Conservation (phyloP, 768 basidiomycete genomes). For the Boletus rufocinnamomeus region DNA sequence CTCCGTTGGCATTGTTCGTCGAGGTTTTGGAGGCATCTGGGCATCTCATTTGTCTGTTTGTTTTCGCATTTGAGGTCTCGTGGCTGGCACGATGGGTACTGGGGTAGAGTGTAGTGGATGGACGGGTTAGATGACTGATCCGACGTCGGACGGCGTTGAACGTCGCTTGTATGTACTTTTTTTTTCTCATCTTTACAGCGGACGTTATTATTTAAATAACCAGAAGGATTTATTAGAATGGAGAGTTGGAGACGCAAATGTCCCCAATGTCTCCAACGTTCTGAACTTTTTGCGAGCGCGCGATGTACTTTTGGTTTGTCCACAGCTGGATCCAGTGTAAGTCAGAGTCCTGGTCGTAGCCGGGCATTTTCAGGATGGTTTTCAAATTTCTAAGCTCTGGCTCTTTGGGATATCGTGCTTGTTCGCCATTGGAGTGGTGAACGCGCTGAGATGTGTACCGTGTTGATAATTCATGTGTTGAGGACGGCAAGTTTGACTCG, state of each 20-base stretch:
- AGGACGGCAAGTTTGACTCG: too few species aligned
- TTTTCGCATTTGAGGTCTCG: conserved; percentile 5
- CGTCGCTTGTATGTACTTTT: conserved; percentile 30
- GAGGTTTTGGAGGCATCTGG: conserved; percentile 4
- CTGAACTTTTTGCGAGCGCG: background rate
- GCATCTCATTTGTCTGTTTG: conserved; percentile 7
- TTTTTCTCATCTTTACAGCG: conserved; percentile 7
- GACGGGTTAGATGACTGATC: conserved; percentile 1
- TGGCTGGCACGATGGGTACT: background rate
- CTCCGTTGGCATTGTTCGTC: conserved; percentile 1
- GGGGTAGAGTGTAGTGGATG: background rate
- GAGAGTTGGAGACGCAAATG: conserved; percentile 1
- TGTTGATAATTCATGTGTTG: too few species aligned
- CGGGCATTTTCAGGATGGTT: background rate
- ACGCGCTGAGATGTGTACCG: too few species aligned
- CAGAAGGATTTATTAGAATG: conserved; percentile 17
- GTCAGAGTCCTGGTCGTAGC: too few species aligned
- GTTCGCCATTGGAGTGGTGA: too few species aligned
- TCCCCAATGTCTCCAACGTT: background rate
- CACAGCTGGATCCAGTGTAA: too few species aligned
- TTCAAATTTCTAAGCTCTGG: too few species aligned
- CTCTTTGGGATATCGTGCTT: too few species aligned
- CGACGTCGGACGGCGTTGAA: conserved; percentile 15
- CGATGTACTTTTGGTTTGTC: background rate
- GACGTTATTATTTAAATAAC: conserved; percentile 25